Conservation (phyloP, 768 basidiomycete species). For the Macrocybe gigantea region DNA sequence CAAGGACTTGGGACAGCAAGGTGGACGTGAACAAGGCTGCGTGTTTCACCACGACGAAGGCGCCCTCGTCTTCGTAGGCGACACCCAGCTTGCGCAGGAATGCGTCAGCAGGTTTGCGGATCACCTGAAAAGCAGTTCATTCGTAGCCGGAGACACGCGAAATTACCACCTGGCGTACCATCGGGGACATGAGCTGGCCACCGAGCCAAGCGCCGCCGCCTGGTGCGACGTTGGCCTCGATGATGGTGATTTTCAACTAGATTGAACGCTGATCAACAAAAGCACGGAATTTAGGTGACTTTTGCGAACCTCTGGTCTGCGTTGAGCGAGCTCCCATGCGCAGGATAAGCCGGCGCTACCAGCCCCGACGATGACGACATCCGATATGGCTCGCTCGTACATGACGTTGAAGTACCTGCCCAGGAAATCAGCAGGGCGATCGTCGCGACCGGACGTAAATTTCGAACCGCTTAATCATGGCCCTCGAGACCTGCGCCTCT, state of each 20-base stretch:
- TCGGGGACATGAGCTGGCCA: constrained; percentile 74
- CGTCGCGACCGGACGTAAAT: not conserved
- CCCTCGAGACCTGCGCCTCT: constrained; percentile 70
- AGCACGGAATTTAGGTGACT: no score
- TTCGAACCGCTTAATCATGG: constrained; percentile 67
- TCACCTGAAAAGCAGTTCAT: constrained; percentile 37
- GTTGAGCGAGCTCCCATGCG: constrained; percentile 66
- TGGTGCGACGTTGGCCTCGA: constrained; percentile 77
- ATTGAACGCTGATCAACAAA: not conserved
- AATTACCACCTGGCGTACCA: constrained; percentile 36
- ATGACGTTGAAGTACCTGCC: constrained; percentile 66
- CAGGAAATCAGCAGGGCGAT: not conserved
- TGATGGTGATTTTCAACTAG: constrained; percentile 47
- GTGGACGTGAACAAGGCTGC: constrained; percentile 80
- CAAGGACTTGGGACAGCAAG: constrained; percentile 62
- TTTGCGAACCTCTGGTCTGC: constrained; percentile 52
- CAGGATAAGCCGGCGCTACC: constrained; percentile 67
- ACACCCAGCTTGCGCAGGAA: constrained; percentile 69
- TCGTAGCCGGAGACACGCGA: not conserved
- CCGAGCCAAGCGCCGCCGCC: constrained; percentile 78
- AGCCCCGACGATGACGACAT: constrained; percentile 73
- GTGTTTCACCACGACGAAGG: constrained; percentile 77
- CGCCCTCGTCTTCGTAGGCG: constrained; percentile 72
- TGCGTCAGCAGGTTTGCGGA: constrained; percentile 70
- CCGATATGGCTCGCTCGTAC: constrained; percentile 71